Conservation (phyloP, 106 monocot species). For the Acanthochlamys bracteata region DNA sequence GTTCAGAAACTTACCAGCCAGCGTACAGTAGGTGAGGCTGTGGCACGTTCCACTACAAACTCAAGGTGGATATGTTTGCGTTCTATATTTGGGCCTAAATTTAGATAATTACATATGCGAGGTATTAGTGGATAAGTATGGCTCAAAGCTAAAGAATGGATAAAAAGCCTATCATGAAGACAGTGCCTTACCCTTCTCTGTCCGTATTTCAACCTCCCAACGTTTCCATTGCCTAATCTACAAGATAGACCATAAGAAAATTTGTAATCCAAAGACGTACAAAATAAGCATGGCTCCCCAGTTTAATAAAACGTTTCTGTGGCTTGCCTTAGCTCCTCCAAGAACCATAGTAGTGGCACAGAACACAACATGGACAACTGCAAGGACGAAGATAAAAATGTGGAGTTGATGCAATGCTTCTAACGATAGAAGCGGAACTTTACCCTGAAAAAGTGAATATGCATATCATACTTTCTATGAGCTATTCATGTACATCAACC, state of each 20-base stretch:
- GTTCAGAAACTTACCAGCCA: background rate
- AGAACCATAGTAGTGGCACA: conserved; percentile 28
- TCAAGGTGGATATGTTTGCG: too few species aligned
- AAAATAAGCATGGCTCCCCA: background rate
- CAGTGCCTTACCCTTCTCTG: conserved; percentile 27
- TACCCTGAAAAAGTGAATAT: conserved; percentile 13
- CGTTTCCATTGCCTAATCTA: conserved; percentile 12
- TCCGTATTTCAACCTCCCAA: conserved; percentile 9
- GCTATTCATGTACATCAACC: too few species aligned
- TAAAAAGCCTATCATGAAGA: background rate
- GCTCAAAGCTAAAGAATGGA: too few species aligned
- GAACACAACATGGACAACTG: conserved; percentile 24
- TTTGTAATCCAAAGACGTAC: background rate
- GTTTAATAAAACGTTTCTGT: background rate
- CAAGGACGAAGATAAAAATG: conserved; percentile 43
- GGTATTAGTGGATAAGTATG: too few species aligned
- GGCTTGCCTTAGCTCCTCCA: conserved; percentile 22
- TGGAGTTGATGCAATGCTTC: conserved; percentile 39
- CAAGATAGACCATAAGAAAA: background rate
- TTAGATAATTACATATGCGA: too few species aligned
- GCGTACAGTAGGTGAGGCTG: background rate
- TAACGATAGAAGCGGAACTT: conserved; percentile 24
- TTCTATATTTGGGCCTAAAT: too few species aligned
- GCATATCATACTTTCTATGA: background rate
- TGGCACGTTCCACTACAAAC: too few species aligned